A percentile compares a stretch with the other conserved stretches of the same genome.
Evolutionary conservation across 2,329 filamentous ascomycete species (phyloP).

Genomic region (Raffaelea albimanens): DNA sequence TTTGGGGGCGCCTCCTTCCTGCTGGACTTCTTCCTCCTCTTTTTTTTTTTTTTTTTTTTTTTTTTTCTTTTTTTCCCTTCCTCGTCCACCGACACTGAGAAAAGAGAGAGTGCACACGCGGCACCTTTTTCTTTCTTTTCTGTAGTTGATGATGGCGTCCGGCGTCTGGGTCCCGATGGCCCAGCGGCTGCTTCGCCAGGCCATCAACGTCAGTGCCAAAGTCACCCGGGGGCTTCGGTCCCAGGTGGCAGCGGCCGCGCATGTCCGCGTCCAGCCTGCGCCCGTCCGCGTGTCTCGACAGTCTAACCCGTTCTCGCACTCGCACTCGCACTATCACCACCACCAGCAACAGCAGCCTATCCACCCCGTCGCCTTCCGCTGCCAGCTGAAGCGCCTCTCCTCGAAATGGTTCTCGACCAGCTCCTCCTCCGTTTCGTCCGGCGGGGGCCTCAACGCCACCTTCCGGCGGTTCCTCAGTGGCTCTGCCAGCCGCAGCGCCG

Average conservation of each 20-base stretch:
- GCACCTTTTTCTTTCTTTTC: not conserved
- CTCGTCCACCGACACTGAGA: not conserved
- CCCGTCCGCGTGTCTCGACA: constrained; percentile 22
- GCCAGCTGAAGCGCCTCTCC: constrained; percentile 36
- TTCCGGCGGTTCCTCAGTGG: constrained; percentile 43
- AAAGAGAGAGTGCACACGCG: constrained; percentile 14
- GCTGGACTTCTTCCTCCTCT: too few species aligned
- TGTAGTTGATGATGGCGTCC: constrained; percentile 44
- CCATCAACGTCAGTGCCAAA: constrained; percentile 31
- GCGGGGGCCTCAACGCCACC: not conserved
- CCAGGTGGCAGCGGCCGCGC: constrained; percentile 36
- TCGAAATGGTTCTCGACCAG: constrained; percentile 36
- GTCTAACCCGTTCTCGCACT: constrained; percentile 18
- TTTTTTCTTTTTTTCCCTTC: constrained; percentile 3
- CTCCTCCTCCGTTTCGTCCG: constrained; percentile 5
- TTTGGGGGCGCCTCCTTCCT: not conserved
- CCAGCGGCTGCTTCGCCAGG: constrained; percentile 43
- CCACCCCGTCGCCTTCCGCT: constrained; percentile 39
- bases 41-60: constrained; percentile 1
- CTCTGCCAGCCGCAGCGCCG: not conserved
- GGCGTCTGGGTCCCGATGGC: constrained; percentile 48
- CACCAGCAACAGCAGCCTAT: constrained; percentile 34
- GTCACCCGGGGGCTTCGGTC: constrained; percentile 41
- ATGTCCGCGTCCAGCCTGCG: constrained; percentile 31
- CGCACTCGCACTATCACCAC: constrained; percentile 13